Base-by-base conservation (phyloP, 148 eudicot species). In the Vaccinium darrowii region DNA sequence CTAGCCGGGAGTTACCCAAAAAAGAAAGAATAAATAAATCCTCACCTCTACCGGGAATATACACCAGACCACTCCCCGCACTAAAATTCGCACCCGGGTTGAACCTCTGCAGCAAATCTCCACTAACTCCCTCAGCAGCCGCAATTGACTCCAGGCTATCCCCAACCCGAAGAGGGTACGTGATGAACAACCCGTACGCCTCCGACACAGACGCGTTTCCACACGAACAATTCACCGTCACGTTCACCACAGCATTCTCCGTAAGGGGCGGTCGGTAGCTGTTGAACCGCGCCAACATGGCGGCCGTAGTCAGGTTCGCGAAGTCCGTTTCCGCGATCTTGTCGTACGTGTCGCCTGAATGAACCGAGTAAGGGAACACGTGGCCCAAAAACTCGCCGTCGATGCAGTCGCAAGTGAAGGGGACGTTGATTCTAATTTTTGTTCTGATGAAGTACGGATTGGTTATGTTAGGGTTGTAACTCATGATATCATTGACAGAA, bases 31-130 rank as follows among this genome's bases (percentile, higher is more conserved):
- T 33, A 7, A 33, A 1, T 5, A 21, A 82, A 81, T 43, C 62
- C 36, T 82, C 33, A 95, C 98, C 98, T 92, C 71, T 87, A 30
- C 89, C 91, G 3, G 98, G 98, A 81, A 94, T 82, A 84, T 82
- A 94, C 76, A 95, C 93, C 83, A 94, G 76, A n/a, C 94, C 93
- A 12, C 76, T 81, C 81, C 94, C 97, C 0, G 88, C 79, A 78
- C 88, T 86, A 19, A 91, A 92, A 86, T 94, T 72, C 2, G 56
- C 91, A 75, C 56, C 81, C 1, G 91, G 97, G 80, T 95, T 95
- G 81, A 89, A 95, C 18, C 90, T 84, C 90, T 79, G 87, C 86
- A 95, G 27, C 88, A 94, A 81, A 86, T 84, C 87, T 16, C 85
- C 74, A 78, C 73, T 86, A 76, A 94, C 1, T 84, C 89, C 90